Base-by-base conservation (phyloP, 768 basidiomycete species). In the Kwoniella botswanensis region DNA sequence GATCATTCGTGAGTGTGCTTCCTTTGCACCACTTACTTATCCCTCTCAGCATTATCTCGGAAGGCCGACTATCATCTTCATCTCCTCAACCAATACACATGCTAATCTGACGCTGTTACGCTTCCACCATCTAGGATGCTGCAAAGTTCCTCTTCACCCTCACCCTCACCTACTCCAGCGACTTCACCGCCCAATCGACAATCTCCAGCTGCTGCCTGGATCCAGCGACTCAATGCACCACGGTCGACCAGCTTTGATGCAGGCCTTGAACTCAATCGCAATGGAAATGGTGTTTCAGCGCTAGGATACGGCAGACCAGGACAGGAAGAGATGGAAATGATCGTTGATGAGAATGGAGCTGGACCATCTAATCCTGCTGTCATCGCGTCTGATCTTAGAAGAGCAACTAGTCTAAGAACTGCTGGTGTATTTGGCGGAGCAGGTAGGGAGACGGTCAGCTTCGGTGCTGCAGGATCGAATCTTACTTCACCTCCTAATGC, bases 391-490 rank as follows among this genome's bases (percentile, higher is more conserved):
- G 72, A 67, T 24, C 54, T 75, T 15, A 58, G 74, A 29, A 26
- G 71, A 60, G 68, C 74, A 17, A 68, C 29, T 7, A 72, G 68
- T 54, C 41, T 75, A 6, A 62, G 71, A 67, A 61, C 66, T 2
- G 29, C 71, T 18, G 74, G 74, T 2, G 15, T 41, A 3, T 70
- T 58, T 66, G 74, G 74, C 9, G 66, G 70, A 22, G 52, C 59
- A 26, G 44, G 60, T 9, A 70, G 59, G 55, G 65, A 70, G 17
- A 43, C 52, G 15, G 72, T 63, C 60, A 73, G 72, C 60, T 79
- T 79, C 53, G 55, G 65, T 10, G 71, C 75, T 22, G 76, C 75
- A 18, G 79, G 76, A 29, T 72, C 72, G 29, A 71, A 72, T 35
- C 62, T 78, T 18, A 62, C 71, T 4, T 65, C 74, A 1, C 63